phyloP scores from a whole-genome alignment of 2,329 filamentous ascomycete genomes.

The Nemania bipapillata region DNA sequence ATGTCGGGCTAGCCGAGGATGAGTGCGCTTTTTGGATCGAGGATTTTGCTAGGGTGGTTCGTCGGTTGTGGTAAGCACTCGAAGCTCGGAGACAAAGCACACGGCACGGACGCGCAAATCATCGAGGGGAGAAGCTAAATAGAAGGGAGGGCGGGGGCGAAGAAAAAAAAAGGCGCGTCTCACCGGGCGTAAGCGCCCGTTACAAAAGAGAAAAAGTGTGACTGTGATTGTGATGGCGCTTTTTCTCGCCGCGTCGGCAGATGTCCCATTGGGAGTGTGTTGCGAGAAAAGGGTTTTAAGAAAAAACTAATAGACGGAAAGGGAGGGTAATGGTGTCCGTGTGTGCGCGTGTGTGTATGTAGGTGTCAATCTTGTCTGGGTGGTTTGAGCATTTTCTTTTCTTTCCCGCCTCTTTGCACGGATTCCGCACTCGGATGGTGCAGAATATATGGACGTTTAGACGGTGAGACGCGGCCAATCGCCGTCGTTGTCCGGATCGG shows the following conservation, averaged over 20 bases:
- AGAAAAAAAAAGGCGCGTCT: conserved; percentile 3
- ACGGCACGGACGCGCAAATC: not conserved
- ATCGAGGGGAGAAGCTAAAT: not conserved
- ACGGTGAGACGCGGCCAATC: conserved; percentile 41
- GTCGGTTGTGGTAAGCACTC: conserved; percentile 8
- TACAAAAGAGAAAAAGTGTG: conserved; percentile 22
- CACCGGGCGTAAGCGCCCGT: conserved; percentile 25
- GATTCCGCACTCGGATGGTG: conserved; percentile 27
- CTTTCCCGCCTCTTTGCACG: conserved; percentile 37
- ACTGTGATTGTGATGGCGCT: conserved; percentile 37
- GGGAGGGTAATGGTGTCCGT: conserved; percentile 12
- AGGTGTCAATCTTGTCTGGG: not conserved
- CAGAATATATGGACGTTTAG: conserved; percentile 35
- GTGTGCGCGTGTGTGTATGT: too few species aligned
- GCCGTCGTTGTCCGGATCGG: conserved; percentile 28
- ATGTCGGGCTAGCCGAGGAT: conserved; percentile 24
- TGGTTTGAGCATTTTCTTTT: conserved; percentile 5
- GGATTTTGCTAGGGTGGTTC: not conserved
- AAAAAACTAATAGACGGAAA: not conserved
- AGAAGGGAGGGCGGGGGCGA: not conserved
- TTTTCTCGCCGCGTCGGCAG: conserved; percentile 32
- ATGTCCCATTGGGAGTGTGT: conserved; percentile 34
- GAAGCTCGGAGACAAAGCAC: not conserved
- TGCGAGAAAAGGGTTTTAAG: not conserved
- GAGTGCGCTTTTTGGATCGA: conserved; percentile 6